These are phyloP conservation scores for Emericellopsis terricola DNA, from an alignment of 495 filamentous ascomycete species.

Conservation along the genomic window DNA sequence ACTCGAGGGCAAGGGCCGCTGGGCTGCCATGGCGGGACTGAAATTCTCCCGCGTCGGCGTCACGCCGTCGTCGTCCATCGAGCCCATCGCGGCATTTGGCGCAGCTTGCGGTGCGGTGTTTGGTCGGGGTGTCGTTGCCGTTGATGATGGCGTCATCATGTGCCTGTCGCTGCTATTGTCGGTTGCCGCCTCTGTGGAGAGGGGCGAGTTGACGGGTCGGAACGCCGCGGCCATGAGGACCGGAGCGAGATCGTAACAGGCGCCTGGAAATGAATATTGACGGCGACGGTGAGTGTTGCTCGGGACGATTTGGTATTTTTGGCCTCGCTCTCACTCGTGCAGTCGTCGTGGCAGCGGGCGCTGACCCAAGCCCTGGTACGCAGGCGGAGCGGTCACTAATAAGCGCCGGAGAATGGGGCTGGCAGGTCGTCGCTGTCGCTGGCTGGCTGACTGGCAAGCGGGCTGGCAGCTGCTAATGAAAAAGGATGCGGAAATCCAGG, in stretches of 20 bases:
- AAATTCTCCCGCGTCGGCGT: constrained; percentile 50
- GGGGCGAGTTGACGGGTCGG: constrained; percentile 58
- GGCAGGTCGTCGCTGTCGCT: too few species aligned
- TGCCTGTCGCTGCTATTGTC: constrained; percentile 16
- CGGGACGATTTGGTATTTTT: not conserved
- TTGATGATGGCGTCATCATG: constrained; percentile 14
- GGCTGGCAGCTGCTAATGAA: too few species aligned
- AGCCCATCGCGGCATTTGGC: constrained; percentile 16
- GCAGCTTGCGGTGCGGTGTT: constrained; percentile 18
- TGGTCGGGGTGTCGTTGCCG: constrained; percentile 34
- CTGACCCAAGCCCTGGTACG: not conserved
- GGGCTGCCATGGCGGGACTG: constrained; percentile 23
- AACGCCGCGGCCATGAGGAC: constrained; percentile 37
- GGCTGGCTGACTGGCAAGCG: too few species aligned
- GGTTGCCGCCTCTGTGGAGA: constrained; percentile 24
- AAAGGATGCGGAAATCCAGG: too few species aligned
- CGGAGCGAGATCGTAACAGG: not conserved
- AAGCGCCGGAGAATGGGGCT: not conserved
- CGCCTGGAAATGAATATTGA: not conserved
- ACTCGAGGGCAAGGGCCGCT: constrained; percentile 41
- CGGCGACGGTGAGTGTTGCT: not conserved
- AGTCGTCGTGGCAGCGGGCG: not conserved
- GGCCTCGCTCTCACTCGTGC: not conserved
- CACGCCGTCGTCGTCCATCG: constrained; percentile 25
- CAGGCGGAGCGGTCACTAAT: not conserved